Conservation (phyloP, 495 filamentous ascomycete genomes). For the Lindgomyces ingoldianus region DNA sequence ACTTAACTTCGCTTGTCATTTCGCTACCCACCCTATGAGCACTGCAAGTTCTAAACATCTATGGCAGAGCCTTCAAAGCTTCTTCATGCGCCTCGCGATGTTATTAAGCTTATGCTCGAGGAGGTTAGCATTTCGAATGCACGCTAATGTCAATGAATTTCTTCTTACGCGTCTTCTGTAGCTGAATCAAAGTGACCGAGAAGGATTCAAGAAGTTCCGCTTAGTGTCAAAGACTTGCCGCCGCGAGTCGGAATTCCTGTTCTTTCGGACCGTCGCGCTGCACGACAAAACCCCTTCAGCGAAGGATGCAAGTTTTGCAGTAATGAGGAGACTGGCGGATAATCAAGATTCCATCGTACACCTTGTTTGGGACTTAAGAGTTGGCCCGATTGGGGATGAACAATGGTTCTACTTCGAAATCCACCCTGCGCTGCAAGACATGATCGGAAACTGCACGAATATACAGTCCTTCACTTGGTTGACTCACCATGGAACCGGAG, state of each 20-base stretch:
- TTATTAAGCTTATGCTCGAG: conserved; percentile 7
- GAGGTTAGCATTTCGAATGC: background rate
- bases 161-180: background rate
- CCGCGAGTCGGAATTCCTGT: conserved; percentile 1
- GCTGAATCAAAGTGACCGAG: background rate
- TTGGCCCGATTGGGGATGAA: background rate
- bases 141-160: background rate
- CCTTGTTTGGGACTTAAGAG: background rate
- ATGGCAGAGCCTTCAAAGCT: too few relatives aligned
- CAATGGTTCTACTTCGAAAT: background rate
- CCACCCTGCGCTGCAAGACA: background rate
- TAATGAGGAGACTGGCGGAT: background rate
- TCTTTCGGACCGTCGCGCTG: conserved; percentile 1
- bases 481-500: background rate
- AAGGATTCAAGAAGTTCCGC: background rate
- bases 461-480: background rate
- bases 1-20: too few relatives aligned
- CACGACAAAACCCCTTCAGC: background rate
- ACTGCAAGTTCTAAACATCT: too few relatives aligned
- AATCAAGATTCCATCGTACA: background rate
- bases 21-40: too few relatives aligned
- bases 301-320: background rate
- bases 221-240: background rate
- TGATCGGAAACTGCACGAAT: background rate
- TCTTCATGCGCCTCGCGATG: background rate